Conservation (phyloP, 2,329 filamentous ascomycete genomes). For the Helicocarpus griseus region DNA sequence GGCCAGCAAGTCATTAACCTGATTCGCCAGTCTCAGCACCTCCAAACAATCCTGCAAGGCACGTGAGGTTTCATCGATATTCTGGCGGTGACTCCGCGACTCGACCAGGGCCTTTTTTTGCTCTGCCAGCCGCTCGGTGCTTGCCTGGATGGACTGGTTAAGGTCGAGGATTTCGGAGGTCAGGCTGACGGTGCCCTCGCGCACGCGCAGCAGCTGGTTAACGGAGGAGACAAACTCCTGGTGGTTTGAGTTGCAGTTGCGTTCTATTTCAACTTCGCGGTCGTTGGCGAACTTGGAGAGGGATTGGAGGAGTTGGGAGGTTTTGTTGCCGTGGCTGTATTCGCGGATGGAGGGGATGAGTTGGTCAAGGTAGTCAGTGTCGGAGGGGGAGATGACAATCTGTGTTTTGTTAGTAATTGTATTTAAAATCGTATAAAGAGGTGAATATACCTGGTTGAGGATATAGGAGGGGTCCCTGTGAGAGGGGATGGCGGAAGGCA, state of each 20-base stretch:
- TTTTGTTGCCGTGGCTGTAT: conserved; percentile 66
- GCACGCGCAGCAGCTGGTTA: conserved; percentile 83
- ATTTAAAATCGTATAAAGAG: not conserved
- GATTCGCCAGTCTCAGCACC: conserved; percentile 84
- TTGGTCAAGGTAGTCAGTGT: conserved; percentile 90
- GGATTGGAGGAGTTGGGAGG: conserved; percentile 63
- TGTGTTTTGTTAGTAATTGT: conserved; percentile 31
- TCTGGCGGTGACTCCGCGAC: conserved; percentile 82
- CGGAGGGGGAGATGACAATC: conserved; percentile 87
- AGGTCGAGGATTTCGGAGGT: conserved; percentile 86
- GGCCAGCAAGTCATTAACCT: conserved; percentile 80
- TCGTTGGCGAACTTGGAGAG: conserved; percentile 74
- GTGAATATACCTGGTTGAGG: conserved; percentile 27
- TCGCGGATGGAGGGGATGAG: conserved; percentile 90
- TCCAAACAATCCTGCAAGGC: conserved; percentile 85
- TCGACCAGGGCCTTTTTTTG: conserved; percentile 94
- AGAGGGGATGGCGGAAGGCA: conserved; percentile 26
- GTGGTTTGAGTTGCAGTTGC: conserved; percentile 88
- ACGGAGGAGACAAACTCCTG: conserved; percentile 93
- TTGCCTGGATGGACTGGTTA: conserved; percentile 89
- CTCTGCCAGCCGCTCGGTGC: conserved; percentile 84
- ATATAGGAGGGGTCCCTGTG: conserved; percentile 30
- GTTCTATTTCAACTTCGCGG: conserved; percentile 83
- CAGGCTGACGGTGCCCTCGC: conserved; percentile 78
- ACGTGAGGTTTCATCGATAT: conserved; percentile 85